Base-by-base conservation (phyloP, 768 basidiomycete species). In the Leccinum incarnatum region DNA sequence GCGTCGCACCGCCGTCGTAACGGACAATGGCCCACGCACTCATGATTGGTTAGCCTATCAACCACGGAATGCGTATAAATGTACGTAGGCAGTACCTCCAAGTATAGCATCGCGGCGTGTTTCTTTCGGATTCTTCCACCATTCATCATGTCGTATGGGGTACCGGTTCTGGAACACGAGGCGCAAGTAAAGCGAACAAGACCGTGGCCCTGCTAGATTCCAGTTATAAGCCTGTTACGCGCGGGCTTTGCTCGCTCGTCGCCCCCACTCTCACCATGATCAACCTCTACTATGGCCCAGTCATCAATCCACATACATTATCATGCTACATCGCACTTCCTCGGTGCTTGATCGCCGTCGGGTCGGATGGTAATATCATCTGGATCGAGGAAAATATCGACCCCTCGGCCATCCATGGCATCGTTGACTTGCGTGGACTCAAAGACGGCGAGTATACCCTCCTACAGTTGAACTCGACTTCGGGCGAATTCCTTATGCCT, bases 401-500 rank as follows among this genome's bases (percentile, higher is more conserved):
- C 12, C 67, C 71, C 25, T 71, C 78, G 30, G 70, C 70, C 54
- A 62, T 91, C n/a, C 80, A 83, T 67, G 76, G 84, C 10, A 74
- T 74, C 5, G 72, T 89, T 32, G 73, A 76, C 1, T 66, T 74
- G 51, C 81, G 85, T 59, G 88, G 85, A 5, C 71, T 76, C 40
- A 46, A 72, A 9, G 75, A 81, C 23, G 65, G 67, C 12, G 60
- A 59, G 27, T 60, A 52, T 53, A 45, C 27, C 3, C 69, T 84
- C 2, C 66, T 78, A 12, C 56, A 61, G 17, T 72, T 84, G 52
- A 72, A 32, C 30, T n/a, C 23, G 12, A 34, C 67, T n/a, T 69
- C 77, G 2, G 82, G 83, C 2, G 78, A 85, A 64, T 94, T 93
- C 67, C 63, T 95, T 50, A 83, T 92, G 69, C 94, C 94, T 12